These are phyloP conservation scores for Talaromyces sp. DNA, from an alignment of 2,329 filamentous ascomycete species.

Conservation along the genomic window DNA sequence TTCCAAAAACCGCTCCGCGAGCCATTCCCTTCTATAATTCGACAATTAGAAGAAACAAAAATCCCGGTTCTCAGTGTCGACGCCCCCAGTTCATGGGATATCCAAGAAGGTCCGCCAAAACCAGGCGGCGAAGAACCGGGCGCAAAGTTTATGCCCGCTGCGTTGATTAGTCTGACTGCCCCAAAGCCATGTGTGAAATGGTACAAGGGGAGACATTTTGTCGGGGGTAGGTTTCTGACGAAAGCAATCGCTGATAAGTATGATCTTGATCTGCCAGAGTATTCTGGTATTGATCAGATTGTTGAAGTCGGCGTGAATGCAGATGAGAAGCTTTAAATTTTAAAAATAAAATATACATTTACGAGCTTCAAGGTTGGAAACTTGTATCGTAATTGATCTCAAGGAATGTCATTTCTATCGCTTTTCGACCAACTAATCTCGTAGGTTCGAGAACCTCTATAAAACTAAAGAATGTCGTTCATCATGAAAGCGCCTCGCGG, in stretches of 20 bases:
- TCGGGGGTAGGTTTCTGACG: slow-evolving; percentile 85
- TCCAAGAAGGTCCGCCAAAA: slow-evolving; percentile 74
- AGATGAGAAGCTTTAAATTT: slow-evolving; percentile 26
- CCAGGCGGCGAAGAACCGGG: slow-evolving; percentile 57
- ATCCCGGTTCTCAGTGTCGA: slow-evolving; percentile 84
- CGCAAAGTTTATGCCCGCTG: slow-evolving; percentile 70
- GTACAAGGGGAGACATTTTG: slow-evolving; percentile 83
- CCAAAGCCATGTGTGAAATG: slow-evolving; percentile 83
- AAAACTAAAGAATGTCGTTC: neutral
- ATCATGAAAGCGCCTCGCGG: slow-evolving; percentile 31
- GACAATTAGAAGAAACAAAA: slow-evolving; percentile 64
- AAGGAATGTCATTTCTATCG: neutral
- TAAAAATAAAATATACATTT: too few species aligned
- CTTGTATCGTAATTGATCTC: neutral
- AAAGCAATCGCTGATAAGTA: slow-evolving; percentile 77
- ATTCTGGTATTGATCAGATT: slow-evolving; percentile 82
- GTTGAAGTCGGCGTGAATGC: slow-evolving; percentile 59
- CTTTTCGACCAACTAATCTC: neutral
- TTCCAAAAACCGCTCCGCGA: slow-evolving; percentile 91
- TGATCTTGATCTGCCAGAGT: slow-evolving; percentile 72
- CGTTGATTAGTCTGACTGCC: slow-evolving; percentile 82
- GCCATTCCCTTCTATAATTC: slow-evolving; percentile 78
- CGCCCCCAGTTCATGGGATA: slow-evolving; percentile 90
- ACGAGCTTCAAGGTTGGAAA: neutral
- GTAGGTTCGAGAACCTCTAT: neutral